phyloP scores from a whole-genome alignment of 2,329 filamentous ascomycete genomes.

The Triangularia setosa region DNA sequence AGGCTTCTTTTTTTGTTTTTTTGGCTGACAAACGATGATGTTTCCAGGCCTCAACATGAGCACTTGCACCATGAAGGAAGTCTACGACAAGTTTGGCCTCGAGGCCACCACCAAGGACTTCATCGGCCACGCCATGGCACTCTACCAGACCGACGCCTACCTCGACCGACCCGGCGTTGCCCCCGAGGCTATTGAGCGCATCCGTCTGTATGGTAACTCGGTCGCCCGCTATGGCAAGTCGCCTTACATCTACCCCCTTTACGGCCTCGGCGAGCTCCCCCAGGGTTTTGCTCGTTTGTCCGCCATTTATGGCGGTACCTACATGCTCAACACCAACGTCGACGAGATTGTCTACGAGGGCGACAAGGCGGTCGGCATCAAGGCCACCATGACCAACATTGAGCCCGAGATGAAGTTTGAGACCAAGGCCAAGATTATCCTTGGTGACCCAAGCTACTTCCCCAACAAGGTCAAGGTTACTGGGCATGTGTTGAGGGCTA shows the following conservation, averaged over 20 bases:
- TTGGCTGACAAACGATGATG: background rate
- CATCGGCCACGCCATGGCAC: conserved; percentile 96
- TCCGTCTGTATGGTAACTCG: conserved; percentile 94
- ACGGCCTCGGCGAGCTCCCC: conserved; percentile 93
- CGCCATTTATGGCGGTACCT: conserved; percentile 97
- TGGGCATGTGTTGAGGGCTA: conserved; percentile 89
- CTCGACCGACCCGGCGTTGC: conserved; percentile 69
- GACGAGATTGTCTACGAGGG: conserved; percentile 85
- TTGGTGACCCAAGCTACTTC: conserved; percentile 97
- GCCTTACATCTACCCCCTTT: conserved; percentile 98
- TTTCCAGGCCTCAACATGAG: conserved; percentile 70
- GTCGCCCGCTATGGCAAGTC: conserved; percentile 98
- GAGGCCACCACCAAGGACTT: conserved; percentile 90
- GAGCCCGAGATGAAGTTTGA: conserved; percentile 87
- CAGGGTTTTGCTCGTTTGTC: conserved; percentile 97
- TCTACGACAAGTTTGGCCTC: conserved; percentile 96
- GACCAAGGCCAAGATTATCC: conserved; percentile 93
- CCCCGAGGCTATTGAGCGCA: conserved; percentile 83
- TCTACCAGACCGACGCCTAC: conserved; percentile 89
- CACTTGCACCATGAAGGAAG: conserved; percentile 88
- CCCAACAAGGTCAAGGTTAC: conserved; percentile 80
- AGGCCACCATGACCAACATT: conserved; percentile 90
- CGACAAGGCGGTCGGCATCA: conserved; percentile 88
- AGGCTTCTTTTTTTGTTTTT: no score
- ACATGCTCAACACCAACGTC: conserved; percentile 96